Conservation (phyloP, 169 alveolate genomes). For the Plasmodium yoelii region DNA sequence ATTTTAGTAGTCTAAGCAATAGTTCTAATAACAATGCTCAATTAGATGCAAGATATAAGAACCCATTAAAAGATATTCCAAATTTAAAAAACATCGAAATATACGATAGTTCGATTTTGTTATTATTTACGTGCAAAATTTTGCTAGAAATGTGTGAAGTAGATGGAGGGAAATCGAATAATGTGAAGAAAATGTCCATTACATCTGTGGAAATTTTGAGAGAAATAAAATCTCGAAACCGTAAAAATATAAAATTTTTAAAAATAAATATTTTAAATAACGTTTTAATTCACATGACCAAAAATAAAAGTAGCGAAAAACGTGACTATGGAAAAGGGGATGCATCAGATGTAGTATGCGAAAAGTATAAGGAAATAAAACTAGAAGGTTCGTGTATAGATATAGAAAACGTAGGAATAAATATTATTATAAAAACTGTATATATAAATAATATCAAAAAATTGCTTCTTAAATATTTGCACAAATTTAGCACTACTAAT, state of each 20-base stretch:
- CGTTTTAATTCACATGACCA: conserved; percentile 29
- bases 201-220: conserved; percentile 54
- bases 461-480: conserved; percentile 22
- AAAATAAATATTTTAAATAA: conserved; percentile 59
- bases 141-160: conserved; percentile 13
- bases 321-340: not conserved
- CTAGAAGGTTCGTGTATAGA: conserved; percentile 51
- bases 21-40: too few relatives aligned
- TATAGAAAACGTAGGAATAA: conserved; percentile 66
- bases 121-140: conserved; percentile 30
- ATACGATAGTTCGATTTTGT: conserved; percentile 37
- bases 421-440: conserved; percentile 63
- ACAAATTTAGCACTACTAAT: conserved; percentile 17
- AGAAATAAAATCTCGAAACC: conserved; percentile 59
- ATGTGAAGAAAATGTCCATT: conserved; percentile 23
- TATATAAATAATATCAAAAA: conserved; percentile 51
- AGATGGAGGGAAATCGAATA: not conserved
- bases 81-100: conserved; percentile 23
- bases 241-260: conserved; percentile 48
- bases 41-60: not conserved
- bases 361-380: conserved; percentile 60
- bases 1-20: conserved; percentile 4
- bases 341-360: not conserved
- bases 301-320: not conserved
- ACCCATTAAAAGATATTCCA: conserved; percentile 26